Evolutionary conservation across 805 yeast genomes (phyloP), one percentile per base, ranked within the genome.

Genomic region (Grigorovia jiainica): DNA sequence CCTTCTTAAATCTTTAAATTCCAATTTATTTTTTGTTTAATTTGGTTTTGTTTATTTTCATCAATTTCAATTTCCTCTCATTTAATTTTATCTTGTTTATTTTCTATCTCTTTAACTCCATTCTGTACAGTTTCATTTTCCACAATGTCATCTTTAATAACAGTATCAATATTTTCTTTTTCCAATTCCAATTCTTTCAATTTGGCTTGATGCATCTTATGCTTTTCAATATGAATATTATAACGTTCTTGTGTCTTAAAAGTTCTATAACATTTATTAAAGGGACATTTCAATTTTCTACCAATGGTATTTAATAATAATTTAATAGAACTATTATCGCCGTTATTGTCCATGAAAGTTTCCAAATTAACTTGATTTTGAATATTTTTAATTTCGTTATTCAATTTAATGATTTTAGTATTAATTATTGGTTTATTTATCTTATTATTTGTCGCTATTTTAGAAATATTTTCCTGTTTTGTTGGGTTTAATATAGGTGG

Each of bases 191-290:
- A 41, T 25, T 54, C 41, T 38, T 59, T 57, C 39, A 61, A 41
- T 41, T 60, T 62, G 42, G 55, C 36, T 40, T 57, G 53, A 48
- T 62, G 64, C 8, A 61, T 56, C 33, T 58, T 57, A 41, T 62
- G 66, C 38, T 58, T 60, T 7, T 55, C 58, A 19, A 62, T 47
- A 47, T 62, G 66, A 33, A 43, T 49, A 17, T 61, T 53, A 38
- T 41, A 62, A 30, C 52, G 51, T 36, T 61, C 64, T 34, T 55
- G 52, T 2, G 71, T 68, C 40, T 67, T 66, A 54, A 81, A 81
- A 6, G 65, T 63, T 43, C 86, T 65, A 27, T 61, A 61, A 55
- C 89, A 81, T 34, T 68, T 68, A 3, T 51, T 56, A 45, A 64
- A 71, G 0, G 76, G 68, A 52, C 87, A 81, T 70, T 52, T 36